Evolutionary conservation across 1,284 basidiomycete species (phyloP).

Genomic region (Trichosporon asahii): DNA sequence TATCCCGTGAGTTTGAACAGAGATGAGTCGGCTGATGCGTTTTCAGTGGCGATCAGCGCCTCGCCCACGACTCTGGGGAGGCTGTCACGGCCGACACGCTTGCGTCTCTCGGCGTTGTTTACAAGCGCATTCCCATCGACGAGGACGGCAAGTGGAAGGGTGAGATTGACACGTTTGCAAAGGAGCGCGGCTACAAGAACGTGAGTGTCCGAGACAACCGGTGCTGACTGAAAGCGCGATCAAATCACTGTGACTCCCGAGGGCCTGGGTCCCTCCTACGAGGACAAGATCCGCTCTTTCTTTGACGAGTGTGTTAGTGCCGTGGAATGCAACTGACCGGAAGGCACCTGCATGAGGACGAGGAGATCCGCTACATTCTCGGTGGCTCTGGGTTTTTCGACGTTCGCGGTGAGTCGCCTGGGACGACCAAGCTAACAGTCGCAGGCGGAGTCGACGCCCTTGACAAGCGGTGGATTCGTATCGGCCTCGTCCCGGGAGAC

Average conservation of each 20-base stretch:
- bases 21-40: background rate
- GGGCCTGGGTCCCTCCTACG: slow-evolving; percentile 71
- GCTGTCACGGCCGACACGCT: slow-evolving; percentile 59
- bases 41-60: slow-evolving; percentile 66
- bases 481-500: slow-evolving; percentile 66
- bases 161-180: slow-evolving; percentile 60
- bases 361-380: slow-evolving; percentile 82
- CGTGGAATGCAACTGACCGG: slow-evolving; percentile 4
- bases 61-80: slow-evolving; percentile 66
- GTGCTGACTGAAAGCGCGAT: slow-evolving; percentile 54
- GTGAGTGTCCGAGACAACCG: slow-evolving; percentile 23
- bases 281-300: slow-evolving; percentile 71
- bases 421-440: background rate
- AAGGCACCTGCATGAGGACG: slow-evolving; percentile 85
- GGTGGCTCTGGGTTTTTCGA: slow-evolving; percentile 81
- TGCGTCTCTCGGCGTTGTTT: slow-evolving; percentile 60
- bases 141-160: slow-evolving; percentile 55
- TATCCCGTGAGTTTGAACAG: slow-evolving; percentile 51
- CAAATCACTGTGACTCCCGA: slow-evolving; percentile 68
- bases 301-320: slow-evolving; percentile 65
- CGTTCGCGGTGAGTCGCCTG: slow-evolving; percentile 60
- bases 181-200: slow-evolving; percentile 70
- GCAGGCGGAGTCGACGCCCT: slow-evolving; percentile 22
- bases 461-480: slow-evolving; percentile 69
- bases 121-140: slow-evolving; percentile 63